Conservation (phyloP, 305 asterid genomes). For the Fraxinus sp. region DNA sequence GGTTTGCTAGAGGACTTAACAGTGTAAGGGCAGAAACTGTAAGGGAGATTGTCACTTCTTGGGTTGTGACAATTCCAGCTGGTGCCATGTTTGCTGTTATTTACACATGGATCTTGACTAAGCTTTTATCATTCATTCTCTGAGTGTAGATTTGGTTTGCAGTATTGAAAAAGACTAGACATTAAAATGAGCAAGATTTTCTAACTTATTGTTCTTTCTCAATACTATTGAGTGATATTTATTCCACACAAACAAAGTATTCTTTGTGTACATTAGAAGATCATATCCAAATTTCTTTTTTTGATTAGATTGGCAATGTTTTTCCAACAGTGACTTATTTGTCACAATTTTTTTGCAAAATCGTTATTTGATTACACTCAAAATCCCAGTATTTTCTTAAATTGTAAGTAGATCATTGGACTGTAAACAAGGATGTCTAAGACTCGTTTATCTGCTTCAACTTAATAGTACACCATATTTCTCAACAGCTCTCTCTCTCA, state of each 20-base stretch:
- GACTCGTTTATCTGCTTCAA: no score
- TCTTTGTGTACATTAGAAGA: constrained; percentile 30
- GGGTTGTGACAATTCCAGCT: constrained; percentile 84
- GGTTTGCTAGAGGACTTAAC: constrained; percentile 88
- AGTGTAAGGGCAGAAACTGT: constrained; percentile 90
- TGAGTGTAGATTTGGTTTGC: constrained; percentile 32
- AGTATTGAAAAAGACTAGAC: not conserved
- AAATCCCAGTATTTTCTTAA: not conserved
- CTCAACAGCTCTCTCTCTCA: not conserved
- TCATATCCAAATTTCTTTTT: constrained; percentile 3
- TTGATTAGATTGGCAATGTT: constrained; percentile 6
- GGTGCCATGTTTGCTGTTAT: constrained; percentile 75
- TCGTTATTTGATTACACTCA: not conserved
- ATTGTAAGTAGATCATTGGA: not conserved
- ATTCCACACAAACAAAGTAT: not conserved
- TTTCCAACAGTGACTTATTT: constrained; percentile 20
- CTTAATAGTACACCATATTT: not conserved
- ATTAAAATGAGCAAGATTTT: not conserved
- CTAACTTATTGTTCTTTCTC: not conserved
- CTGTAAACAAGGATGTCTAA: not conserved
- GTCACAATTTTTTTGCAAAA: not conserved
- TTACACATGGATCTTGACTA: constrained; percentile 79
- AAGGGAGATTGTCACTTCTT: constrained; percentile 81
- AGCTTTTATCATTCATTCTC: constrained; percentile 49
- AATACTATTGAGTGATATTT: not conserved